Evolutionary conservation across 139 green algal species (phyloP), one percentile per base, ranked within the genome.

Genomic region (Micractinium conductrix): DNA sequence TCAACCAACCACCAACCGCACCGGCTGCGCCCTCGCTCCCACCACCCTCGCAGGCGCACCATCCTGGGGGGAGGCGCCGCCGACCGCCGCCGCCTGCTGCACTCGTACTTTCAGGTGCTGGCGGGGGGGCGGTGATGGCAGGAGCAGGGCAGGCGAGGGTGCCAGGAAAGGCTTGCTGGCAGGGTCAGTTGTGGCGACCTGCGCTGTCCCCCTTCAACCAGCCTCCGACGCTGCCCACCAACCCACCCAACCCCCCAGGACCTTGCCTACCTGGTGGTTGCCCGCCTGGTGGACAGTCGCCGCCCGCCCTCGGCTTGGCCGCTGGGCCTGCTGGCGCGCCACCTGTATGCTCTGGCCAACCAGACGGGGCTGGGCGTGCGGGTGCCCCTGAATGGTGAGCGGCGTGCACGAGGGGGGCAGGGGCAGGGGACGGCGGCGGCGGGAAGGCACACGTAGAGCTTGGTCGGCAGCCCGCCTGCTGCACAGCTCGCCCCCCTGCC

Each of bases 61-160:
- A 68, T 87, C 14, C 33, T 89, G 35, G 14, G 35, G 28, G 88
- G 89, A 38, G 83, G 38, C 14, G 45, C 65, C 0, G 44, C 44
- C 0, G 38, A 74, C 17, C 79, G 75, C 22, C 7, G 42, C 2
- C n/a, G 22, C 38, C 60, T 92, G 26, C 33, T 89, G 26, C 74
- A 78, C 7, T 2, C 5, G 10, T 81, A 82, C 55, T 63, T 92
- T 19, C 62, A 83, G 87, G 87, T 87, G 16, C 16, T 62, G 6
- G 33, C 67, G n/a, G 28, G 78, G 12, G 8, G 1, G 19, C 67
- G 26, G 24, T 63, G 81, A 21, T 48, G 42, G 21, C 38, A 42
- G 28, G 28, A 43, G 26, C 28, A 74, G 21, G 3, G 26, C 79
- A n/a, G 50, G 72, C 35, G 21, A 87, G 6, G 40, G 75, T 43